Base-by-base conservation (phyloP, 2,329 filamentous ascomycete species). In the Akanthomyces lecanii region DNA sequence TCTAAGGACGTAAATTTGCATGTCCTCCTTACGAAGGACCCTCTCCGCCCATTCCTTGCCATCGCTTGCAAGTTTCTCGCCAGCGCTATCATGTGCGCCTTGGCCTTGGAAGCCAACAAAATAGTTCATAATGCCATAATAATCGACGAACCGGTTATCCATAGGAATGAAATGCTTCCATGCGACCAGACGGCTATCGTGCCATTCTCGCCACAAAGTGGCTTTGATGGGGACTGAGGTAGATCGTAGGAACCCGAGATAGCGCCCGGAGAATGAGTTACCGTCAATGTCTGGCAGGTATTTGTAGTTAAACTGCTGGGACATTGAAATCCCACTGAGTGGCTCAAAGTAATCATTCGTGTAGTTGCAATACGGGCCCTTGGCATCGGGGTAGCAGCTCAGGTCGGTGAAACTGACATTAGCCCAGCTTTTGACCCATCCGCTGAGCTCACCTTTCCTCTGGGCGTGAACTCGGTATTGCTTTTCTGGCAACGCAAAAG, bases 161-260 rank as follows among this genome's bases (percentile, higher is more conserved):
- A 94, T 87, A 16, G 91, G 91, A 1, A 92, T 87, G 69, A 91
- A 94, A 74, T 95, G 91, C 69, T 86, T 85, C 90, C 91, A 95
- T 0, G 89, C 82, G 2, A 91, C 78, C 1, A 94, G 78, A 3
- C 90, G 81, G 51, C 82, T 83, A 71, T 93, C 90, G 70, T 93
- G 90, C 91, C 90, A 95, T 72, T 95, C 91, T 23, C 84, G 82
- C 76, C 88, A 95, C 23, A 94, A 78, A 0, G 90, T 92, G 6
- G 88, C 85, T 76, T 94, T 95, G 76, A 95, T 85, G 0, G 89
- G 89, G 8, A 93, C 73, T 16, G 84, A 87, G 2, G 85, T 89
- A 33, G 85, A 89, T 40, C 84, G 80, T 28, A 94, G 77, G 72
- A 93, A 92, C 0, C 83, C 85, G 5, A 87, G 80, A 69, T 88